A percentile compares a stretch with the other conserved stretches of the same genome.
Conservation (phyloP, 352 stramenopile species). For the Pythium rhizo-oryzae region DNA sequence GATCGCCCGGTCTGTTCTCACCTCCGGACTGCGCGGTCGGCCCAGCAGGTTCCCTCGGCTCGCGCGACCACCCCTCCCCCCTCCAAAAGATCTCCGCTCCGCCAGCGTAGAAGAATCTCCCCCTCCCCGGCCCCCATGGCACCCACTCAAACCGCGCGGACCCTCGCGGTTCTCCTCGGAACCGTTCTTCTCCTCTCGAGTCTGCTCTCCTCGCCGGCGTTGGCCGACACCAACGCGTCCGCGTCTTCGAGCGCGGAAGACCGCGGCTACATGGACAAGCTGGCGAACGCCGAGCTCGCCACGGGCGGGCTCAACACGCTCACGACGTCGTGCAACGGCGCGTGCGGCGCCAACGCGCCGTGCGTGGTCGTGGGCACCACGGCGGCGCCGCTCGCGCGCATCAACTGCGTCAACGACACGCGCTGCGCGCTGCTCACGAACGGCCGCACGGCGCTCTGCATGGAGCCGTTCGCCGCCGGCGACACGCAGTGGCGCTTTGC, state of each 20-base stretch:
- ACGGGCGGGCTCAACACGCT: slow-evolving; percentile 56
- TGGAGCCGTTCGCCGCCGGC: slow-evolving; percentile 51
- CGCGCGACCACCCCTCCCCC: not conserved
- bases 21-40: not conserved
- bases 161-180: not conserved
- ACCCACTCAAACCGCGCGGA: not conserved
- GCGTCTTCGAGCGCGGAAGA: slow-evolving; percentile 6
- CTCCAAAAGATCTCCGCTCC: not conserved
- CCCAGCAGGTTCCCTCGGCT: slow-evolving; percentile 2
- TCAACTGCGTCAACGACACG: slow-evolving; percentile 80
- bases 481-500: slow-evolving; percentile 54
- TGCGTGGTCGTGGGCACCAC: slow-evolving; percentile 61
- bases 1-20: not conserved
- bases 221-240: slow-evolving; percentile 4
- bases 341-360: slow-evolving; percentile 55
- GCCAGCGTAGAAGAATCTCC: not conserved
- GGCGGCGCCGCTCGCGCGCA: slow-evolving; percentile 52
- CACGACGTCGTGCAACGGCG: slow-evolving; percentile 77
- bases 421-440: slow-evolving; percentile 69
- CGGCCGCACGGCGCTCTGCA: slow-evolving; percentile 64
- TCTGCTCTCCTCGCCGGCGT: not conserved
- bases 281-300: slow-evolving; percentile 22
- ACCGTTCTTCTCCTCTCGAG: slow-evolving; percentile 10
- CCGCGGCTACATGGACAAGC: slow-evolving; percentile 24
- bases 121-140: too few relatives aligned